A percentile compares a stretch with the other conserved stretches of the same genome.
phyloP scores from a whole-genome alignment of 2,329 filamentous ascomycete genomes.

The Microthyrium microscopicum region DNA sequence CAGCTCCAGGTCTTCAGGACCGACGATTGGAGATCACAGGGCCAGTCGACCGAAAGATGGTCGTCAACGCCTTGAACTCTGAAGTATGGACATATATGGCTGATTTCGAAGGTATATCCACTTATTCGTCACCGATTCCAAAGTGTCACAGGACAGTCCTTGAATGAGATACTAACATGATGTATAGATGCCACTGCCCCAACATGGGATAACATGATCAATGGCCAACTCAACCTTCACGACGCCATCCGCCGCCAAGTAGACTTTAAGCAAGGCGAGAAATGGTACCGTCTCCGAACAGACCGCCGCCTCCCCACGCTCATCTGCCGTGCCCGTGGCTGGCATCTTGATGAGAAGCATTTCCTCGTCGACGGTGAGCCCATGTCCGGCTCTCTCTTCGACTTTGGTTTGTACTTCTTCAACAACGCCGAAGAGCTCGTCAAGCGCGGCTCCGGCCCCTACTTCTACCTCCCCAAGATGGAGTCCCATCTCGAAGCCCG shows the following conservation, averaged over 20 bases:
- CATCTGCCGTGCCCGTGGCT: slow-evolving; percentile 86
- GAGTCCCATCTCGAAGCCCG: slow-evolving; percentile 93
- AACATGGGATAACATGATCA: slow-evolving; percentile 99
- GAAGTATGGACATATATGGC: slow-evolving; percentile 99
- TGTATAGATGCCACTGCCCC: slow-evolving; percentile 73
- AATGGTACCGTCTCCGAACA: slow-evolving; percentile 94
- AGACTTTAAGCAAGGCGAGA: slow-evolving; percentile 88
- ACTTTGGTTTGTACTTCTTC: slow-evolving; percentile 98
- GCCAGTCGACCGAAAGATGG: slow-evolving; percentile 96
- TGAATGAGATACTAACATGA: background rate
- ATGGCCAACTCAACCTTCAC: slow-evolving; percentile 93
- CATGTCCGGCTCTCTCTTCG: slow-evolving; percentile 82
- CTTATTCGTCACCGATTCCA: background rate
- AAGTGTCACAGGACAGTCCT: too few relatives aligned
- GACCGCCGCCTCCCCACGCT: slow-evolving; percentile 77
- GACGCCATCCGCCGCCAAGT: slow-evolving; percentile 87
- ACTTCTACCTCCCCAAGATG: slow-evolving; percentile 98
- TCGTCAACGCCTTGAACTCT: slow-evolving; percentile 90
- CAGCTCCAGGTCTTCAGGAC: slow-evolving; percentile 83
- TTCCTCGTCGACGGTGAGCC: slow-evolving; percentile 89
- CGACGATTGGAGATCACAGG: slow-evolving; percentile 94
- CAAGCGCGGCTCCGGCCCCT: slow-evolving; percentile 70
- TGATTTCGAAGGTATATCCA: slow-evolving; percentile 72
- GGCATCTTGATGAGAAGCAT: slow-evolving; percentile 98
- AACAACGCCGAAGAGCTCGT: slow-evolving; percentile 88